Conservation (phyloP, 2,329 filamentous ascomycete genomes). For the Aspergillus jensenii region DNA sequence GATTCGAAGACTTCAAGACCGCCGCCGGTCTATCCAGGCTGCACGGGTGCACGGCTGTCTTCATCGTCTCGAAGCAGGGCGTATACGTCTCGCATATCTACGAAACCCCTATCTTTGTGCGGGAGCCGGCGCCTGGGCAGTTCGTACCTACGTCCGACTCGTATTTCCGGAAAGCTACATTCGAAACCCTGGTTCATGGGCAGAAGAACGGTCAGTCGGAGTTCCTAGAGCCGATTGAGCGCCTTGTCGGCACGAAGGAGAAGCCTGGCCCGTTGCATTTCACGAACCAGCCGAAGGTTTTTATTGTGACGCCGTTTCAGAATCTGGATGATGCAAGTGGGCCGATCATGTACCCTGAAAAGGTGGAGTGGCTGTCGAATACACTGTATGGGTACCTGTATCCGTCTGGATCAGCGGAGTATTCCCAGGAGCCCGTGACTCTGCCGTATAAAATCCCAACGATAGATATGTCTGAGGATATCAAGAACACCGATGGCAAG, state of each 20-base stretch:
- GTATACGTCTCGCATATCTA: too few species aligned
- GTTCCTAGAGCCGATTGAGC: neutral
- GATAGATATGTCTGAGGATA: neutral
- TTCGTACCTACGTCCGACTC: too few species aligned
- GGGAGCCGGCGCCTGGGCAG: too few species aligned
- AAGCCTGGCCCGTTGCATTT: neutral
- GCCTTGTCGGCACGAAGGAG: neutral
- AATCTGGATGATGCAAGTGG: neutral
- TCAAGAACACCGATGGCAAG: neutral
- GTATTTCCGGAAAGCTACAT: too few species aligned
- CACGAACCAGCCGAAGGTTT: neutral
- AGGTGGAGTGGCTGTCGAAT: neutral
- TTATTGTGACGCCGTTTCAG: neutral
- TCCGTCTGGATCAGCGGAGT: neutral
- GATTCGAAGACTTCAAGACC: too few species aligned
- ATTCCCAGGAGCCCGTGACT: neutral
- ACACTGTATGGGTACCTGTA: neutral
- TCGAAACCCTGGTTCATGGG: neutral
- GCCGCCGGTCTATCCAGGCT: too few species aligned
- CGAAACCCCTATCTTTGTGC: too few species aligned
- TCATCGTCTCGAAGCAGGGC: too few species aligned
- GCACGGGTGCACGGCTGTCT: too few species aligned
- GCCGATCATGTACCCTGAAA: neutral
- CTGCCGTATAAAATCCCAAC: neutral
- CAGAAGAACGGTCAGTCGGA: neutral